Evolutionary conservation across 163 green algal genomes (phyloP), one percentile per base, ranked within the genome.

Genomic region (Chlorella variabilis): DNA sequence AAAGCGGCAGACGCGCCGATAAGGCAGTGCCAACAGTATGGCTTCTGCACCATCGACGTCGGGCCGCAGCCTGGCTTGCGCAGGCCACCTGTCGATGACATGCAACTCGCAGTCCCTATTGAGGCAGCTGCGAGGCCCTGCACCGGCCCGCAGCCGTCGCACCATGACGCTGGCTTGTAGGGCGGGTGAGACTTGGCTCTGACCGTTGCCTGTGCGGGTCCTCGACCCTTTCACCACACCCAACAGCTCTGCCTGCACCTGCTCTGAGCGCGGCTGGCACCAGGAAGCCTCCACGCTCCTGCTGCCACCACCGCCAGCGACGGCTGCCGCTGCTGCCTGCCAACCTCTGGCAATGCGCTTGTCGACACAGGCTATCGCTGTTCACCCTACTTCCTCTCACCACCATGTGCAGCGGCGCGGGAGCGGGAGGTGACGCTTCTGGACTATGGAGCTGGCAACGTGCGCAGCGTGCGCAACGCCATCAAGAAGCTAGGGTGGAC

Each of bases 401-500:
- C 59, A 11, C 36, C 45, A 54, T 54, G 11, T 69, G 51, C 54
- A 18, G 13, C 58, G 8, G 4, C 71, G 48, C 51, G 36, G 4
- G 39, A 61, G 3, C 38, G n/a, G 1, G 81, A 83, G 78, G 92
- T 98, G 13, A 96, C 91, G 3, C 89, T 99, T 67, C 88, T 99
- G 33, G 96, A 99, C 78, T 99, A 99, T 87, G 96, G 96, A 6
- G 90, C 90, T 29, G 97, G 97, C 25, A 99, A 99, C 71, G 96
- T 99, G 6, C 92, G 97, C 51, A 97, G 91, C 83, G 91, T 99
- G 27, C 88, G 95, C n/a, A 99, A 99, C 85, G 97, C 97, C 41
- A 95, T 99, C 86, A 93, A 90, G 41, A 91, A 91, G 81, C 89
- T 98, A 0, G 97, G 97, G 3, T 99, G 94, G 87, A 91, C 83